Evolutionary conservation across 1,139 yeast species (phyloP), one percentile per base, ranked within the genome.

Genomic region (Nakaseomyces kungkrabaensis): DNA sequence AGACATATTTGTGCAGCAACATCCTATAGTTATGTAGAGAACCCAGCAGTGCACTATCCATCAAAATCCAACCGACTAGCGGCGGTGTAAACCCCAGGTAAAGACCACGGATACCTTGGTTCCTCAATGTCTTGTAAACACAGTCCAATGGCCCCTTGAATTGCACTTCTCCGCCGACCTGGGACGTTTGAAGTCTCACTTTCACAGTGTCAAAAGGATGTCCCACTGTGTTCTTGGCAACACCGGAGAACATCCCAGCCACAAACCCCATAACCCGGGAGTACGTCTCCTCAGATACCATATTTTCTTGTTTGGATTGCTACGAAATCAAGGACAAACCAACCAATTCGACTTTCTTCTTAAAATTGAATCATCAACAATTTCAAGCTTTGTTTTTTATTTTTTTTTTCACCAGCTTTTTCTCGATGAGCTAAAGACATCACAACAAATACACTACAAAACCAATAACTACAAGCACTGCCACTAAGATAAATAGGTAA

Each of bases 81-180:
- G 96, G 96, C 6, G 96, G 96, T 0, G 96, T 86, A 56, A 89
- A 88, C 0, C 96, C 96, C 59, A 88, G 81, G 64, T 87, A 88
- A 49, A 88, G 78, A 0, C 95, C 96, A 29, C 73, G 68, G 3
- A 81, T 56, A 3, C 96, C 96, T 63, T 88, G 96, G 33, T 81
- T 78, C 53, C 71, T 72, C 26, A 85, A 61, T 0, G 96, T 88
- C 63, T 85, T 81, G 61, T 74, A 60, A 3, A 85, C 81, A 66
- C 95, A 86, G 63, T 88, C 95, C 60, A 85, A 62, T 0, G 96
- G 95, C 1, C 95, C 96, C 49, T 72, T 80, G 70, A 87, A 88
- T 25, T 41, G 44, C 49, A 81, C 71, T 1, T 54, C 54, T 1
- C 44, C 34, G 25, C 44, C 34, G 44, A 41, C 34, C 24, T 81